Conservation (phyloP, 2,329 filamentous ascomycete genomes). For the Ambrosiella cleistominuta region DNA sequence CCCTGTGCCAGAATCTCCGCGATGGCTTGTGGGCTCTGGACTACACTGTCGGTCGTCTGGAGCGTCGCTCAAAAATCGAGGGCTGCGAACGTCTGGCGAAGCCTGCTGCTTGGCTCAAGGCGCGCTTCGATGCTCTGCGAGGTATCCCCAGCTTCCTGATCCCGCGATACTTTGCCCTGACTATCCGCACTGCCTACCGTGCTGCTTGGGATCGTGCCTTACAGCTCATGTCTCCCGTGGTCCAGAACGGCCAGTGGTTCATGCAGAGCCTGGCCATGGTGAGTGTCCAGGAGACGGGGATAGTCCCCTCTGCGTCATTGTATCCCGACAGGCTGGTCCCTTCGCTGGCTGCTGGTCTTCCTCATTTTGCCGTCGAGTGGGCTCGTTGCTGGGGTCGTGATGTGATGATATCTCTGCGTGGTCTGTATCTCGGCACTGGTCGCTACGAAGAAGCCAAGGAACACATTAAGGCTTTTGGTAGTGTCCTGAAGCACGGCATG, state of each 20-base stretch:
- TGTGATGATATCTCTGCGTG: conserved; percentile 87
- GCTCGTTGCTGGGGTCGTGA: conserved; percentile 94
- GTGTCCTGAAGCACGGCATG: conserved; percentile 95
- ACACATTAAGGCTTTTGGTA: conserved; percentile 87
- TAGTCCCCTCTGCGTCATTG: conserved; percentile 75
- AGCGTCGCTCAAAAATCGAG: conserved; percentile 48
- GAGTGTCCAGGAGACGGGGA: conserved; percentile 76
- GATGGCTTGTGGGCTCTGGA: conserved; percentile 86
- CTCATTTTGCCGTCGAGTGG: conserved; percentile 88
- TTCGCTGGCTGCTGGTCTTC: conserved; percentile 76
- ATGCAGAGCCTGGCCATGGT: conserved; percentile 78
- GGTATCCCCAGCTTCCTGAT: conserved; percentile 74
- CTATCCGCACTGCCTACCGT: conserved; percentile 72
- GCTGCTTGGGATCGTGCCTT: conserved; percentile 66
- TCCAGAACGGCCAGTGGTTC: conserved; percentile 73
- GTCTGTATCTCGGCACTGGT: conserved; percentile 78
- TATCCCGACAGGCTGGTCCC: conserved; percentile 75
- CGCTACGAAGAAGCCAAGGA: conserved; percentile 78
- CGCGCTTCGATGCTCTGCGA: conserved; percentile 73
- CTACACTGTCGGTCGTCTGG: conserved; percentile 63
- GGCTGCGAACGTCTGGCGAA: conserved; percentile 45
- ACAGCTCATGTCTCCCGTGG: conserved; percentile 58
- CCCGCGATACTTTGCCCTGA: conserved; percentile 81
- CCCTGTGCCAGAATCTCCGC: conserved; percentile 80
- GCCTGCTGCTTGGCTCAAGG: conserved; percentile 61